A percentile compares a stretch with the other conserved stretches of the same genome.
phyloP scores from a whole-genome alignment of 257 asterid species.

The Gardenia jasminoides region DNA sequence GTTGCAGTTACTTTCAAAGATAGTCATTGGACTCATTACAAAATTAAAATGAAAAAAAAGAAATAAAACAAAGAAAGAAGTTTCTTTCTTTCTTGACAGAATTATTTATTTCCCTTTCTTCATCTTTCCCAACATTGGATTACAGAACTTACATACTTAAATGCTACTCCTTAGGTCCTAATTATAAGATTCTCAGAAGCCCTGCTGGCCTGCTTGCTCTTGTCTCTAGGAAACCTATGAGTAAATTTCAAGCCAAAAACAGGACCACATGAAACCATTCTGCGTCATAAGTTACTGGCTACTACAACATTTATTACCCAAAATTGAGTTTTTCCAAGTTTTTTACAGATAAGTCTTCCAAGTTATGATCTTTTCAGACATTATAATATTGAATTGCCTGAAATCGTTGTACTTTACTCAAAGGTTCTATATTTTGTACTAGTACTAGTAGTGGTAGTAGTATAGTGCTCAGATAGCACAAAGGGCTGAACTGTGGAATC shows the following conservation, averaged over 20 bases:
- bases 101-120: not conserved
- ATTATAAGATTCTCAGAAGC: conserved; percentile 19
- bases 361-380: not conserved
- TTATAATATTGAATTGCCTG: conserved; percentile 9
- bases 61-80: not conserved
- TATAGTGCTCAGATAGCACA: conserved; percentile 32
- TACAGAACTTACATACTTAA: not conserved
- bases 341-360: conserved; percentile 14
- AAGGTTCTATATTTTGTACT: not conserved
- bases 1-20: conserved; percentile 40
- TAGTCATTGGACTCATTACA: not conserved
- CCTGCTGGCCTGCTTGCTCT: conserved; percentile 32
- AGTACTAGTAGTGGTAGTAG: conserved; percentile 20
- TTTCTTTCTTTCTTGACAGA: not conserved
- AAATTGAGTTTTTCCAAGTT: conserved; percentile 25
- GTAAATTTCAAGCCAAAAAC: not conserved
- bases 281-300: conserved; percentile 40
- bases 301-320: conserved; percentile 33
- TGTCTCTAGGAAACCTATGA: conserved; percentile 11
- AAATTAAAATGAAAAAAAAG: not conserved
- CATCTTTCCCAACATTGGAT: conserved; percentile 12
- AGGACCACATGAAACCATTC: conserved; percentile 7
- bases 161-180: not conserved
- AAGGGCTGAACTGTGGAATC: conserved; percentile 64
- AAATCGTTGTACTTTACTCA: not conserved